These are phyloP conservation scores for Bipolaris victoriae DNA, from an alignment of 2,329 filamentous ascomycete genomes.

Conservation along the genomic window DNA sequence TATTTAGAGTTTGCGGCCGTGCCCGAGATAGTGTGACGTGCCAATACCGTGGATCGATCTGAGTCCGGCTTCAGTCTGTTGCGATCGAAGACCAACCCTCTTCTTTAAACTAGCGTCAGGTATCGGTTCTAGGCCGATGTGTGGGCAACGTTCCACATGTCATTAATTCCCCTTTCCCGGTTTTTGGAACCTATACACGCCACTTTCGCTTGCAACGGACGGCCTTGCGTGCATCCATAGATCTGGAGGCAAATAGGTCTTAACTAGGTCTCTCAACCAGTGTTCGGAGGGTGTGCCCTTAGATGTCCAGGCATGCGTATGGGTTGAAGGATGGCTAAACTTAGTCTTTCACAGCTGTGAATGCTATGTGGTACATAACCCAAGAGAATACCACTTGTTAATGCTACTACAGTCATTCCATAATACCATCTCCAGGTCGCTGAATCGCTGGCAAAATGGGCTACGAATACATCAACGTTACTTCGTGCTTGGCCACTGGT, in stretches of 20 bases:
- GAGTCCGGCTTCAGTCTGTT: not conserved
- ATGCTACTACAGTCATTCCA: not conserved
- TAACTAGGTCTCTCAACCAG: not conserved
- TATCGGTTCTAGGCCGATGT: not conserved
- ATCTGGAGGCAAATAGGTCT: constrained; percentile 3
- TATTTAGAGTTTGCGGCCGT: constrained; percentile 3
- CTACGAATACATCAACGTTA: constrained; percentile 15
- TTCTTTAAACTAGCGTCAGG: constrained; percentile 1
- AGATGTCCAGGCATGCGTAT: not conserved
- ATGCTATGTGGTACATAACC: constrained; percentile 1
- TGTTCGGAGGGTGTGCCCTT: not conserved
- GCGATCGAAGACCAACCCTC: not conserved
- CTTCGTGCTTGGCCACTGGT: constrained; percentile 4
- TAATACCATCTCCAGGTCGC: not conserved
- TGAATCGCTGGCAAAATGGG: constrained; percentile 2
- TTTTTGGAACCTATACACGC: not conserved
- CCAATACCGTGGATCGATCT: not conserved
- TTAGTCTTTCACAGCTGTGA: not conserved
- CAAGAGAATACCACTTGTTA: not conserved
- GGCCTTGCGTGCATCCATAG: constrained; percentile 1
- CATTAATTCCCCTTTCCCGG: not conserved
- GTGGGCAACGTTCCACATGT: not conserved
- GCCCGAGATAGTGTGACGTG: not conserved
- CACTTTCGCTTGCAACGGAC: not conserved
- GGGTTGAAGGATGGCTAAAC: not conserved